Base-by-base conservation (phyloP, 352 stramenopile genomes). In the Globisporangium perplexum region DNA sequence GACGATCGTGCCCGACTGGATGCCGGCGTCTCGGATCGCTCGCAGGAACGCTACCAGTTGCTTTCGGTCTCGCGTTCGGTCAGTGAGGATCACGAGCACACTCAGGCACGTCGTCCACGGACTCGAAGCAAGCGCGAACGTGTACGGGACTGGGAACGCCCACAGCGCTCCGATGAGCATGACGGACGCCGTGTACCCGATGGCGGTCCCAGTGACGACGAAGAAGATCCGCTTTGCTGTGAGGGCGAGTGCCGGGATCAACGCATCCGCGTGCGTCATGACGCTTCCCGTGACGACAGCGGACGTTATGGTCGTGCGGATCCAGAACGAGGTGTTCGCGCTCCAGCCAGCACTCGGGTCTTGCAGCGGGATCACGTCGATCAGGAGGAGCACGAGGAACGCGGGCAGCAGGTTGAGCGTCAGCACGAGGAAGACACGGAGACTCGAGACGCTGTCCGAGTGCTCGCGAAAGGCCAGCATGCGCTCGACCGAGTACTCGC, bases 401-500 rank as follows among this genome's bases (percentile, higher is more conserved):
- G 51, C 20, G 1, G 41, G 30, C 1, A 7, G 3, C 0, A 23
- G 31, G 1, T n/a, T 44, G 5, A 57, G 20, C 0, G 24, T 7
- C 14, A 50, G n/a, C 28, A 50, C 28, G 2, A 57, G 22, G n/a
- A 31, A 8, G 3, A 57, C 41, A 41, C 51, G 41, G 7, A 26
- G 12, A 6, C 1, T 15, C 4, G 51, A 50, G 6, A 20, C 33
- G 12, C 7, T 23, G 1, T 35, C 20, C 18, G 12, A 57, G 30
- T 57, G 44, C 6, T 50, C 39, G 31, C 30, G 38, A 11, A 57
- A 20, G 6, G 39, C 41, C 2, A 50, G 18, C 5, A 50, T 14
- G 6, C 41, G 41, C 7, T 57, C 28, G 15, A 18, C 51, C 14
- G 51, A 50, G 51, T 57, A 44, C 20, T 18, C 22, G 22, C 47